Evolutionary conservation across 768 basidiomycete species (phyloP).

Genomic region (Lyophyllum semitale): DNA sequence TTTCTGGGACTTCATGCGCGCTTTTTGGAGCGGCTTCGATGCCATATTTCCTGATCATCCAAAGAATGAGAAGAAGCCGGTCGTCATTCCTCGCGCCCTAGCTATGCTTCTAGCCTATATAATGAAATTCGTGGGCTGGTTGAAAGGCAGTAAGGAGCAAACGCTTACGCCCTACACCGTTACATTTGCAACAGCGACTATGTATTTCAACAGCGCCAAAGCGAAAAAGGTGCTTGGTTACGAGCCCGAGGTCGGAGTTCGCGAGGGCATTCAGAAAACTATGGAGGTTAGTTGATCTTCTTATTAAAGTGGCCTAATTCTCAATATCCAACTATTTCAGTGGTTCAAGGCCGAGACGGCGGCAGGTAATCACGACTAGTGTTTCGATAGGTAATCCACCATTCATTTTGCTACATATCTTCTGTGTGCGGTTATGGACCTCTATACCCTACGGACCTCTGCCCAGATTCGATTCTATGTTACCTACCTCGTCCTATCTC

Average conservation of each 20-base stretch:
- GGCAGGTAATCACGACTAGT: neutral
- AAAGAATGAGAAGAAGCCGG: neutral
- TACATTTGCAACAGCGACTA: neutral
- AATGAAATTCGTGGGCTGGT: neutral
- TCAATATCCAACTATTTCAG: neutral
- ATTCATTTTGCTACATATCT: neutral
- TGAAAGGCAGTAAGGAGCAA: neutral
- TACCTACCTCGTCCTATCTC: too few species aligned
- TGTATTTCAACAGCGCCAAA: neutral
- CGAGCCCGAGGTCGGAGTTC: neutral
- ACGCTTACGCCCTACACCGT: neutral
- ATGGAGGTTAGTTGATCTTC: neutral
- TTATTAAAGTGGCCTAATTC: neutral
- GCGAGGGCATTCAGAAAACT: neutral
- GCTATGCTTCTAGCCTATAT: neutral
- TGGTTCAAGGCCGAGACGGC: neutral
- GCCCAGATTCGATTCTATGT: too few species aligned
- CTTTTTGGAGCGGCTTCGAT: neutral
- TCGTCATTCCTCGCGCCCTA: neutral
- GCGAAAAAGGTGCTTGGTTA: neutral
- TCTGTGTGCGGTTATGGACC: neutral
- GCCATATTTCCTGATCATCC: neutral
- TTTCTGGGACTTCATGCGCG: slow-evolving; percentile 1
- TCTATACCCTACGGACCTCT: too few species aligned
- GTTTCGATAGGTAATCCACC: neutral